phyloP scores from a whole-genome alignment of 371 early-diverging fungal genomes.

The Parasitella parasitica region DNA sequence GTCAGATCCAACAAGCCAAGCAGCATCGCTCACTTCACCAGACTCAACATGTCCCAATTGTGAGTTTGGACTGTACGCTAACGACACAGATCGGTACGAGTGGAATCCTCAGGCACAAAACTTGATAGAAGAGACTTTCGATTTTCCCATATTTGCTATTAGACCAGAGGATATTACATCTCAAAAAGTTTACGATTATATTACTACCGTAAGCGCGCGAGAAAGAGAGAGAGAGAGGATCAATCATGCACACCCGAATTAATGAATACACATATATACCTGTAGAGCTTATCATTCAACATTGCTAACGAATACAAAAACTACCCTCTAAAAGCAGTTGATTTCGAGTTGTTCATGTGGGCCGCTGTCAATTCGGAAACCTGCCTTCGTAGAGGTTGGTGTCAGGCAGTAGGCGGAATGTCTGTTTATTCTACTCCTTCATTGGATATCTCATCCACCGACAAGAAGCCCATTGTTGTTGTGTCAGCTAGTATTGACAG shows the following conservation, averaged over 20 bases:
- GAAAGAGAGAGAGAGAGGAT: neutral
- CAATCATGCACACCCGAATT: neutral
- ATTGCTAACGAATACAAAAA: slow-evolving; percentile 38
- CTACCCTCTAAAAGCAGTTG: slow-evolving; percentile 69
- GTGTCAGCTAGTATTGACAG: slow-evolving; percentile 69
- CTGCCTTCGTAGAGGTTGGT: slow-evolving; percentile 73
- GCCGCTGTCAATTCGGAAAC: slow-evolving; percentile 66
- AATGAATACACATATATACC: neutral
- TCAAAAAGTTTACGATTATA: slow-evolving; percentile 33
- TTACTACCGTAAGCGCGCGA: slow-evolving; percentile 20
- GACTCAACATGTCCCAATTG: slow-evolving; percentile 73
- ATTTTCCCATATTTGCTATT: slow-evolving; percentile 71
- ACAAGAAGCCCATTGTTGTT: slow-evolving; percentile 66
- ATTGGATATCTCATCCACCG: slow-evolving; percentile 44
- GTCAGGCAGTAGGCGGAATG: slow-evolving; percentile 69
- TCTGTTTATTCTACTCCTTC: slow-evolving; percentile 75
- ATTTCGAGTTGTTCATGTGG: slow-evolving; percentile 75
- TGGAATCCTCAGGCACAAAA: slow-evolving; percentile 77
- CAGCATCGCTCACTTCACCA: slow-evolving; percentile 40
- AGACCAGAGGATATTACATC: slow-evolving; percentile 47
- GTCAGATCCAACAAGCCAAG: neutral
- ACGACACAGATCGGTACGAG: slow-evolving; percentile 42
- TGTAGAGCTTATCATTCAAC: slow-evolving; percentile 55
- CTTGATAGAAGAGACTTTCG: slow-evolving; percentile 51
- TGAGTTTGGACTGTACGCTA: slow-evolving; percentile 69